These are phyloP conservation scores for Tolypocladium tropicale DNA, from an alignment of 2,329 filamentous ascomycete genomes.

Conservation along the genomic window DNA sequence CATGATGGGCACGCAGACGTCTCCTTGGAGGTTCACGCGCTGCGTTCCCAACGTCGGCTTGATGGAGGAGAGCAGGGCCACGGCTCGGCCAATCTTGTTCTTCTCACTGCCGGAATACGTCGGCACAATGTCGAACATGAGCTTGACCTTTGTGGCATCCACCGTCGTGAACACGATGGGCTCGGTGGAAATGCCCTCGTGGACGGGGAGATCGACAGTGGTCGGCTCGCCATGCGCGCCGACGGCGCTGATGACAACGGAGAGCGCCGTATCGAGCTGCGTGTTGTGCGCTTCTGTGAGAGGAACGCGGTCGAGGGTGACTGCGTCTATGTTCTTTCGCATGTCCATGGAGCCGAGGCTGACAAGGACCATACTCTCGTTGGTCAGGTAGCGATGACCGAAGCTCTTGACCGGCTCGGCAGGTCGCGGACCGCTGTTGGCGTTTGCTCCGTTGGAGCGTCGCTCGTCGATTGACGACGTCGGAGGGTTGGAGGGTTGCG, in stretches of 20 bases:
- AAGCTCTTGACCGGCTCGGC: conserved; percentile 87
- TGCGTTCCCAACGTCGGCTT: conserved; percentile 74
- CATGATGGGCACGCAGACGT: conserved; percentile 85
- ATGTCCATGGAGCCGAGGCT: conserved; percentile 93
- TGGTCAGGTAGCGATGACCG: conserved; percentile 85
- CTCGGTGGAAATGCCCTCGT: conserved; percentile 88
- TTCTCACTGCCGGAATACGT: conserved; percentile 89
- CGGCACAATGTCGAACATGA: conserved; percentile 89
- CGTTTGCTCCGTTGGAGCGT: conserved; percentile 40
- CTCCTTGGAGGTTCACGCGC: conserved; percentile 85
- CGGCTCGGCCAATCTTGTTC: conserved; percentile 78
- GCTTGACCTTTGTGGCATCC: conserved; percentile 71
- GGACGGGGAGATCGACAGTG: conserved; percentile 83
- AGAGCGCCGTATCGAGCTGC: conserved; percentile 87
- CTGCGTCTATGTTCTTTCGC: conserved; percentile 68
- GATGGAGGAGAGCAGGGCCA: conserved; percentile 78
- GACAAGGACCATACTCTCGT: conserved; percentile 82
- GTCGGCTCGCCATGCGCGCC: conserved; percentile 80
- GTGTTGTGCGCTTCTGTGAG: conserved; percentile 82
- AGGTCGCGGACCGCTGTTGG: conserved; percentile 30
- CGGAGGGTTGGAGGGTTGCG: conserved; percentile 18
- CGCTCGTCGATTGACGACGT: conserved; percentile 54
- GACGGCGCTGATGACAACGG: conserved; percentile 77
- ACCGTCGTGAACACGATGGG: conserved; percentile 80
- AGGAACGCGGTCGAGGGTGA: conserved; percentile 81